Percentiles rank a stretch among this genome's conserved stretches.
Conservation (phyloP, 371 early-diverging fungal genomes). For the Mortierella sp. region DNA sequence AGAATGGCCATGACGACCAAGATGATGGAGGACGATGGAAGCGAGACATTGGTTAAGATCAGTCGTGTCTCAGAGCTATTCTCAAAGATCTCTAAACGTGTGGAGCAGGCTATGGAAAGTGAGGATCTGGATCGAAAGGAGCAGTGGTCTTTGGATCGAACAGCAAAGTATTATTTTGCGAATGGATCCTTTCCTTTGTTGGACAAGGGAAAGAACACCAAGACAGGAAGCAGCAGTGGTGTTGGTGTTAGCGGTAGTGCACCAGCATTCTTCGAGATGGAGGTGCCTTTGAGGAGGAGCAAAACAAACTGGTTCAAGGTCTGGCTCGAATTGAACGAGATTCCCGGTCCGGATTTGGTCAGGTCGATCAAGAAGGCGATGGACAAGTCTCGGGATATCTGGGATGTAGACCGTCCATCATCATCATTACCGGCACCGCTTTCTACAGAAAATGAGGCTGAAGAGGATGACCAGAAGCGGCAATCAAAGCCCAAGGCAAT, state of each 20-base stretch:
- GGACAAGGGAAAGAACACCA: neutral
- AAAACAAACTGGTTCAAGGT: conserved; percentile 43
- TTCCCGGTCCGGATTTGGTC: conserved; percentile 34
- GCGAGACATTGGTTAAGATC: conserved; percentile 45
- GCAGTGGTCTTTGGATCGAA: neutral
- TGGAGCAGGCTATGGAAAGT: conserved; percentile 24
- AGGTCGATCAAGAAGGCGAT: conserved; percentile 19
- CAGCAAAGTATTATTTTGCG: conserved; percentile 21
- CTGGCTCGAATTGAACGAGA: conserved; percentile 35
- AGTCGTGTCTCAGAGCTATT: conserved; percentile 33
- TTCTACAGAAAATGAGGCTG: neutral
- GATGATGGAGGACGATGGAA: conserved; percentile 40
- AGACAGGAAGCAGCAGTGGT: neutral
- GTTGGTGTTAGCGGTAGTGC: too few species aligned
- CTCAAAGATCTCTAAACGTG: conserved; percentile 34
- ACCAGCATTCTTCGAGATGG: neutral
- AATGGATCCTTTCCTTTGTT: conserved; percentile 13
- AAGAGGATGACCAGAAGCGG: neutral
- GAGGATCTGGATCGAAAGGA: neutral
- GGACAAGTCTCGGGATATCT: conserved; percentile 1
- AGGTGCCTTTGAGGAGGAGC: neutral
- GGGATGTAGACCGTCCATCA: neutral
- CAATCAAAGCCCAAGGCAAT: neutral
- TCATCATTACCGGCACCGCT: neutral
- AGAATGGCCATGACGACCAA: conserved; percentile 2